A percentile compares a stretch with the other conserved stretches of the same genome.
phyloP scores from a whole-genome alignment of 2,329 filamentous ascomycete genomes.

The Colletotrichum limetticola region DNA sequence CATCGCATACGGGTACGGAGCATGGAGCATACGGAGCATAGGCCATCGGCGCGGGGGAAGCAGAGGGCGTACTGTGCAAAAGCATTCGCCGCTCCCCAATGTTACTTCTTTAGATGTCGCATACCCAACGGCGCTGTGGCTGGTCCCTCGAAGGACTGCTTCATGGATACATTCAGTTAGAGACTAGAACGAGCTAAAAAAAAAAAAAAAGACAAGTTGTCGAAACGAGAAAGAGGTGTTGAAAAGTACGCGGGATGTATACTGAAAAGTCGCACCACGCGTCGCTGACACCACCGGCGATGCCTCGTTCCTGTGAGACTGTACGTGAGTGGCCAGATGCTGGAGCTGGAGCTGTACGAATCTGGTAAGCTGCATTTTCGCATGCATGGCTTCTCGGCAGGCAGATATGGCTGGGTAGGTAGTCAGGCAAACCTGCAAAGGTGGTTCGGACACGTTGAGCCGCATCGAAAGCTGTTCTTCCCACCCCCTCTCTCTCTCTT shows the following conservation, averaged over 20 bases:
- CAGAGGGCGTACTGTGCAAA: neutral
- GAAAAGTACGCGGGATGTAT: neutral
- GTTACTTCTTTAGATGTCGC: neutral
- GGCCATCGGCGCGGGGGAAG: neutral
- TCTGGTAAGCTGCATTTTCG: constrained; percentile 14
- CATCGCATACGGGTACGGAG: constrained; percentile 9
- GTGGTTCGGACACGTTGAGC: constrained; percentile 13
- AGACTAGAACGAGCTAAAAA: neutral
- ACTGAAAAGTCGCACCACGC: neutral
- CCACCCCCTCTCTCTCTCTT: too few relatives aligned
- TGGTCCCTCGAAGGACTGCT: neutral
- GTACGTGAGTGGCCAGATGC: neutral
- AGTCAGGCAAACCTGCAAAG: too few relatives aligned
- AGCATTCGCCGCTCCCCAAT: neutral
- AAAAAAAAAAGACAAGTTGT: neutral
- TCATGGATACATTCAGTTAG: neutral
- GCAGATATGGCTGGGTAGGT: neutral
- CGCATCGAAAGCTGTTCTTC: neutral
- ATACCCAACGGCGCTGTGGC: neutral
- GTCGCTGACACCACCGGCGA: neutral
- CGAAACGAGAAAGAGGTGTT: neutral
- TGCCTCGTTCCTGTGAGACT: neutral
- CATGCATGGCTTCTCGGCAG: constrained; percentile 2
- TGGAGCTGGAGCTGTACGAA: neutral
- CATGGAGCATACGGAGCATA: constrained; percentile 1